Base-by-base conservation (phyloP, 1,139 yeast species). In the Taphrina wiesneri region DNA sequence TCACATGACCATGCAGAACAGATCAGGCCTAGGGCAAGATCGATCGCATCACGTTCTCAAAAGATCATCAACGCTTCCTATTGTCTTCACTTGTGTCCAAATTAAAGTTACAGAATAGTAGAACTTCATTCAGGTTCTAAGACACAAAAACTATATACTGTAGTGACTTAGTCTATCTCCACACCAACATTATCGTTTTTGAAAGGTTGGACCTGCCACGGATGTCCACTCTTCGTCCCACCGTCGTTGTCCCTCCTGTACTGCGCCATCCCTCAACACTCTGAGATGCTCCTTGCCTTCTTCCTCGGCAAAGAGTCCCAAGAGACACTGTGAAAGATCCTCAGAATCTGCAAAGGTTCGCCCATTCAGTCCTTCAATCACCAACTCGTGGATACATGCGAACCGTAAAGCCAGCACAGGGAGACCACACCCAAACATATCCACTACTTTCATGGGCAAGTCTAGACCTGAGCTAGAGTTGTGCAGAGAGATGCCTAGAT, bases 401-500 rank as follows among this genome's bases (percentile, higher is more conserved):
- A 89, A 93, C 47, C 81, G 79, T 66, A 92, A 78, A 0, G 97
- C 85, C 2, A 92, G 80, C 0, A 91, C 98, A 0, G 99, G 99
- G 6, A 93, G 79, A 0, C 99, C 99, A 70, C 96, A 90, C 0
- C 99, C 99, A 79, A 92, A 92, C 83, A 93, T 86, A 74, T 93
- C 99, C 7, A 93, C 87, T 49, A 93, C 89, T 75, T 95, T 95
- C 99, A 95, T 95, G 0, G 99, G 99, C 67, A 95, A 80, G 74
- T 95, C 99, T 68, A 90, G 81, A 0, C 99, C 99, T 65, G 96
- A 88, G 45, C 96, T 88, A 0, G 98, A 91, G 3, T 87, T 84
- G 75, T 95, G 99, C 67, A 95, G 79, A 0, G 98, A 93, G 0
- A 95, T 82, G 3, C 97, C 98, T 39, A 92, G 74, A 74, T 93